Base-by-base conservation (phyloP, 108 stramenopile species). In the Craspedostauros australis region DNA sequence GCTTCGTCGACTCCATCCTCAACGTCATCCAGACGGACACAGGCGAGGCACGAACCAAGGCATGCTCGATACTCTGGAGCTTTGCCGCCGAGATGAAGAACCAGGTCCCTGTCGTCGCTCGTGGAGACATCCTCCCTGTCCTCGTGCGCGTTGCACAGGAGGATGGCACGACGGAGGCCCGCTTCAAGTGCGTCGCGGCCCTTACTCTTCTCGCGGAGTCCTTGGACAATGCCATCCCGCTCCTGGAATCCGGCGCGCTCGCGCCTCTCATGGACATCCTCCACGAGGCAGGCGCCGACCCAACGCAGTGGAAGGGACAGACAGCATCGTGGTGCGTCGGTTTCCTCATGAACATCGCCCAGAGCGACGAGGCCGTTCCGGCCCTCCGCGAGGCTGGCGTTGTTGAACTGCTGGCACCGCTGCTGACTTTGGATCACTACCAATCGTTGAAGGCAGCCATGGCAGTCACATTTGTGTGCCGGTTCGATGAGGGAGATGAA, bases 21-120 rank as follows among this genome's bases (percentile, higher is more conserved):
- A 77, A 79, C 40, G 91, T 92, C 43, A 88, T 92, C 62, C 71
- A 78, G 57, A 82, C 86, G 0, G 91, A 92, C 47, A 75, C 61
- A 30, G 91, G 79, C 20, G 91, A 92, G 54, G 86, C 86, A 2
- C 65, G 91, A 31, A 92, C 91, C 22, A 92, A 92, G 68, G 91
- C 91, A 18, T 92, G 91, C 70, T 87, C 85, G 0, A 92, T 92
- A 43, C 70, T 92, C 24, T 92, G 91, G 91, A 88, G 86, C 55
- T 92, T 92, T 66, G 91, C 91, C 0, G 91, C 91, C 6, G 91
- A 92, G 50, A 92, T 92, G 84, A 92, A 86, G 75, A 92, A 92
- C 62, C 91, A 92, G 62, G 84, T 92, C 12, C 91, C 91, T 7
- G 89, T 88, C 15, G 91, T 92, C 6, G 62, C 77, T 68, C 64